A percentile compares a stretch with the other conserved stretches of the same genome.
These are phyloP conservation scores for Tylopilus intermedius DNA, from an alignment of 768 basidiomycete species.

Conservation along the genomic window DNA sequence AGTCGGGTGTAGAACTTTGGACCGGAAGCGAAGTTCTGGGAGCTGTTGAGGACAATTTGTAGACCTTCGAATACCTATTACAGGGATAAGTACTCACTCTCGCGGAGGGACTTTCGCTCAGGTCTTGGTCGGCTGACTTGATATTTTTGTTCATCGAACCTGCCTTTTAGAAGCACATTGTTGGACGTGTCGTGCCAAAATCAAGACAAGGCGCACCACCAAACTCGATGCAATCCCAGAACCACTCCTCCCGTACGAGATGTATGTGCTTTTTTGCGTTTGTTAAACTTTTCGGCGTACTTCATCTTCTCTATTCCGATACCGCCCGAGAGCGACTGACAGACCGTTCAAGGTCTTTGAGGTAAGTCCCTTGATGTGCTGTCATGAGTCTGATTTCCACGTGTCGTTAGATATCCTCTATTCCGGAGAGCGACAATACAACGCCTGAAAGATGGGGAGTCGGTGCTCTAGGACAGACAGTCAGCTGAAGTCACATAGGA, in stretches of 20 bases:
- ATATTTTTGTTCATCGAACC: constrained; percentile 62
- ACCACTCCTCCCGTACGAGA: constrained; percentile 94
- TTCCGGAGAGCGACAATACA: constrained; percentile 69
- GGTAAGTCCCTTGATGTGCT: constrained; percentile 59
- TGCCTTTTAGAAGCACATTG: constrained; percentile 32
- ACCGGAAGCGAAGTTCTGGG: constrained; percentile 7
- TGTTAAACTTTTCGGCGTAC: constrained; percentile 72
- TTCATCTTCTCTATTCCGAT: constrained; percentile 70
- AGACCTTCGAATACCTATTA: neutral
- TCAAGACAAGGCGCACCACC: constrained; percentile 42
- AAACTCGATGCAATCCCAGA: constrained; percentile 85
- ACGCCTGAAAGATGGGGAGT: constrained; percentile 71
- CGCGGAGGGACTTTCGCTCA: constrained; percentile 38
- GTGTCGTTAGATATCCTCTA: constrained; percentile 56
- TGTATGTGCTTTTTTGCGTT: constrained; percentile 64
- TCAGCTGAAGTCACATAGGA: neutral
- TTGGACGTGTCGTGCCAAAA: neutral
- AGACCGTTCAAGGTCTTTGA: constrained; percentile 72
- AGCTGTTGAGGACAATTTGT: constrained; percentile 7
- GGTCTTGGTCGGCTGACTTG: constrained; percentile 57
- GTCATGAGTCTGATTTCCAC: constrained; percentile 60
- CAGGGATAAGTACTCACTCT: constrained; percentile 13
- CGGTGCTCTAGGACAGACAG: constrained; percentile 45
- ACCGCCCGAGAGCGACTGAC: constrained; percentile 72
- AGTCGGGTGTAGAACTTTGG: constrained; percentile 13